phyloP scores from a whole-genome alignment of 805 yeast species.

The Yarrowia sp. region DNA sequence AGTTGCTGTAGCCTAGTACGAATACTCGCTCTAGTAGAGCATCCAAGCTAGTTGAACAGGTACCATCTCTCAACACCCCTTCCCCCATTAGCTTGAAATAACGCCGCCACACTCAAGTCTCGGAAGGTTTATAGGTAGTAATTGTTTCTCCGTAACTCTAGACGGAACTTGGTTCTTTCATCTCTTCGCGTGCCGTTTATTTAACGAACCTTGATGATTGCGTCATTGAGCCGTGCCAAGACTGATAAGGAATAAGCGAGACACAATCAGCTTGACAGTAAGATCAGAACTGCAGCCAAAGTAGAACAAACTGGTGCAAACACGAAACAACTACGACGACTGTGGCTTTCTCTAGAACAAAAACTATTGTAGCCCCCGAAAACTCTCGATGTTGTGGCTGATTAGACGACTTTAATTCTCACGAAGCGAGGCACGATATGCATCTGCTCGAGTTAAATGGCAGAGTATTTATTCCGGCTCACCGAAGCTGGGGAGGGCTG shows the following conservation, averaged over 20 bases:
- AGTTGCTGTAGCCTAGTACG: too few relatives aligned
- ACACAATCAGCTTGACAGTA: background rate
- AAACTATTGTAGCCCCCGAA: background rate
- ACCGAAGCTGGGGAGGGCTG: background rate
- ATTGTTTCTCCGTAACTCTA: background rate
- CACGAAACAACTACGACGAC: background rate
- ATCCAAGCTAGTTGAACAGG: too few relatives aligned
- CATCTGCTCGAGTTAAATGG: conserved; percentile 11
- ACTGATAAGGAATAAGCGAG: background rate
- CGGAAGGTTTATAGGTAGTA: conserved; percentile 4
- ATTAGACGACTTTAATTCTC: background rate
- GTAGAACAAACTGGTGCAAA: background rate
- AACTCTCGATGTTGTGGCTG: conserved; percentile 13
- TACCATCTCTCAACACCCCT: too few relatives aligned
- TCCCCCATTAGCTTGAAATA: too few relatives aligned
- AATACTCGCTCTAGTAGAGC: too few relatives aligned
- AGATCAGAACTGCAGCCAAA: too few relatives aligned
- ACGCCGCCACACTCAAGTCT: conserved; percentile 1
- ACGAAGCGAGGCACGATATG: background rate
- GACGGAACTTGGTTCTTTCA: background rate
- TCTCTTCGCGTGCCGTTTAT: conserved; percentile 8
- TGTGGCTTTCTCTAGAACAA: background rate
- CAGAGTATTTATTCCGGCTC: conserved; percentile 1
- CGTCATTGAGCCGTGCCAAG: conserved; percentile 30
- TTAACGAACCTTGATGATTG: conserved; percentile 10